Evolutionary conservation across 495 filamentous ascomycete genomes (phyloP).

Genomic region (Talaromyces borbonicus): DNA sequence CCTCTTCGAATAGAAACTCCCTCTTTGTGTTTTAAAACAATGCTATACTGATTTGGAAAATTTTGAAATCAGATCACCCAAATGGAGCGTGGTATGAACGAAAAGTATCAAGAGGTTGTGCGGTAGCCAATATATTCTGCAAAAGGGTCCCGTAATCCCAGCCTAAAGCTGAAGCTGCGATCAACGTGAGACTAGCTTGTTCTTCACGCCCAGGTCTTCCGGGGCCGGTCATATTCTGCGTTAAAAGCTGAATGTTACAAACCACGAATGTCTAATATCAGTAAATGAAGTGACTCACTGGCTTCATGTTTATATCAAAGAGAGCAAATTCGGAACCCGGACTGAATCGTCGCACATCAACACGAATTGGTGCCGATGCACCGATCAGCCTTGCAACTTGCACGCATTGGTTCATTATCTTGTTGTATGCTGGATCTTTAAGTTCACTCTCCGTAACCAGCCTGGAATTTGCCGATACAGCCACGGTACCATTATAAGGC

Average conservation of each 20-base stretch:
- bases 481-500: conserved; percentile 25
- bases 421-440: conserved; percentile 12
- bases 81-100: conserved; percentile 15
- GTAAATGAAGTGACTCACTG: conserved; percentile 16
- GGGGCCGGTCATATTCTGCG: conserved; percentile 24
- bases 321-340: conserved; percentile 21
- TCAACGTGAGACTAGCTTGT: conserved; percentile 20
- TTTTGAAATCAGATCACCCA: neutral
- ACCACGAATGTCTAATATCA: neutral
- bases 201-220: conserved; percentile 22
- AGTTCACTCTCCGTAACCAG: conserved; percentile 13
- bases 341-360: conserved; percentile 24
- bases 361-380: conserved; percentile 25
- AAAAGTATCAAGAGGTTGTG: conserved; percentile 11
- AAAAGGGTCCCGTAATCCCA: conserved; percentile 19
- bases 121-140: conserved; percentile 13
- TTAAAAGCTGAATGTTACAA: neutral
- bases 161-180: conserved; percentile 16
- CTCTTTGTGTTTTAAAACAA: no score
- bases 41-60: no score
- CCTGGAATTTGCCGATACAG: conserved; percentile 24
- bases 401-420: conserved; percentile 20
- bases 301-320: conserved; percentile 37
- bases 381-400: conserved; percentile 19
- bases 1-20: no score